phyloP scores from a whole-genome alignment of 345 rosid genomes.

The Turnera subulata region DNA sequence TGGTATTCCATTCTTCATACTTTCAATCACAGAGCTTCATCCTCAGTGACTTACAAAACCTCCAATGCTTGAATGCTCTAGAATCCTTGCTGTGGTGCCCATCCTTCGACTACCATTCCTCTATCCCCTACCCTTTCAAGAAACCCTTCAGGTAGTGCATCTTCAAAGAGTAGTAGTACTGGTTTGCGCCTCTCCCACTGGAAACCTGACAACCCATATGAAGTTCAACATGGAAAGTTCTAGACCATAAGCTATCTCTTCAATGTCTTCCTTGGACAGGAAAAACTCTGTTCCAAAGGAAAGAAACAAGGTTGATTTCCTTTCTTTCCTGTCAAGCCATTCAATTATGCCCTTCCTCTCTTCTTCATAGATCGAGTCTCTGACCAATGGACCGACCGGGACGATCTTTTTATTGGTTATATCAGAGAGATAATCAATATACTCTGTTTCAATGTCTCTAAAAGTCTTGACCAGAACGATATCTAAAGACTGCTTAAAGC shows the following conservation, averaged over 20 bases:
- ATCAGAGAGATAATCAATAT: slow-evolving; percentile 22
- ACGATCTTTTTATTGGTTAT: slow-evolving; percentile 22
- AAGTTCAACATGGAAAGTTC: slow-evolving; percentile 32
- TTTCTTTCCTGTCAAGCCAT: slow-evolving; percentile 29
- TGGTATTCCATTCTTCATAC: slow-evolving; percentile 29
- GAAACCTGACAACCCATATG: slow-evolving; percentile 37
- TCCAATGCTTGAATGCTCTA: slow-evolving; percentile 22
- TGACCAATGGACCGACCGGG: slow-evolving; percentile 35
- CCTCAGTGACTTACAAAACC: slow-evolving; percentile 42
- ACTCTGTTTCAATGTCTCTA: slow-evolving; percentile 33
- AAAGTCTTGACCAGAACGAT: slow-evolving; percentile 29
- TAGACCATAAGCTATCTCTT: slow-evolving; percentile 35
- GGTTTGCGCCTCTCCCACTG: slow-evolving; percentile 5
- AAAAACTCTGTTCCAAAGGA: slow-evolving; percentile 40
- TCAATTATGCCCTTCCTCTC: slow-evolving; percentile 8
- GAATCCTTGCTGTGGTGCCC: slow-evolving; percentile 37
- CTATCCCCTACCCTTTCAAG: slow-evolving; percentile 21
- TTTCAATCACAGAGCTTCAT: slow-evolving; percentile 41
- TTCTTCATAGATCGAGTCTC: neutral
- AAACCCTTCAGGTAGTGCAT: slow-evolving; percentile 24
- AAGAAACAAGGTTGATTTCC: slow-evolving; percentile 22
- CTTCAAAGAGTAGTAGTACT: no score
- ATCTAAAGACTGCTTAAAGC: slow-evolving; percentile 13
- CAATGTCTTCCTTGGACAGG: slow-evolving; percentile 22
- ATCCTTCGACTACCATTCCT: slow-evolving; percentile 25